Conservation (phyloP, 176 grass and related monocot genomes). For the Raddia guianensis region DNA sequence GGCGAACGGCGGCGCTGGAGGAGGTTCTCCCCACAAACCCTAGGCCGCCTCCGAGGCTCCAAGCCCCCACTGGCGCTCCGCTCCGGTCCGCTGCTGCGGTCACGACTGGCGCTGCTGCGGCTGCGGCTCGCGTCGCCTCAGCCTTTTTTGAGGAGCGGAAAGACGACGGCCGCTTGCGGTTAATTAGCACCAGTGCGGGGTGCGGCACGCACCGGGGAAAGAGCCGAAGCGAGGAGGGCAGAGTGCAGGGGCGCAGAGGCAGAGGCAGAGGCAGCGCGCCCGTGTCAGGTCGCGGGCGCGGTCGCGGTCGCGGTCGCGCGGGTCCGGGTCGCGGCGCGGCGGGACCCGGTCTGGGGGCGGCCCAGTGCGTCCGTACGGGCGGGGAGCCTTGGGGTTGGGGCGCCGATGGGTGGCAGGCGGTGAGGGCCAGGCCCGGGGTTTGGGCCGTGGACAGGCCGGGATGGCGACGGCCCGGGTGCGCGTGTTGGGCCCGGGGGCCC, state of each 20-base stretch:
- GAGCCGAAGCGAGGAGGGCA: slow-evolving; percentile 34
- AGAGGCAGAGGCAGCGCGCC: not conserved
- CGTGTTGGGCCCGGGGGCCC: not conserved
- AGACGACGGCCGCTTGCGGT: slow-evolving; percentile 56
- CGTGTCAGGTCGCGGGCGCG: slow-evolving; percentile 37
- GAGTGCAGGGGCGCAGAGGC: not conserved
- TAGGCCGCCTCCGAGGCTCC: slow-evolving; percentile 1
- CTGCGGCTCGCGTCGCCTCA: slow-evolving; percentile 3
- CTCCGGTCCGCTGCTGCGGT: not conserved
- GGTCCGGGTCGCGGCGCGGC: not conserved
- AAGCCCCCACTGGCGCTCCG: not conserved
- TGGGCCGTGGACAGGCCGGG: not conserved
- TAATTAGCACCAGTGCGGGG: slow-evolving; percentile 40
- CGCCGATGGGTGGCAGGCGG: too few species aligned
- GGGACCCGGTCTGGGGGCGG: not conserved
- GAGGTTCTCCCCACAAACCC: slow-evolving; percentile 28
- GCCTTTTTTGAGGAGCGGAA: slow-evolving; percentile 44
- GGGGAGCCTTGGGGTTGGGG: too few species aligned
- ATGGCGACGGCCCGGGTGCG: not conserved
- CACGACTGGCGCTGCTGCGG: not conserved
- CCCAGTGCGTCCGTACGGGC: not conserved
- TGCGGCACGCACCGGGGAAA: slow-evolving; percentile 35
- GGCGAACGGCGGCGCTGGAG: slow-evolving; percentile 1
- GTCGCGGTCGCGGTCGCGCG: not conserved
- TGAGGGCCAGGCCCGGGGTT: not conserved